Evolutionary conservation across 2,329 filamentous ascomycete species (phyloP).

Genomic region (Diplodia seriata): DNA sequence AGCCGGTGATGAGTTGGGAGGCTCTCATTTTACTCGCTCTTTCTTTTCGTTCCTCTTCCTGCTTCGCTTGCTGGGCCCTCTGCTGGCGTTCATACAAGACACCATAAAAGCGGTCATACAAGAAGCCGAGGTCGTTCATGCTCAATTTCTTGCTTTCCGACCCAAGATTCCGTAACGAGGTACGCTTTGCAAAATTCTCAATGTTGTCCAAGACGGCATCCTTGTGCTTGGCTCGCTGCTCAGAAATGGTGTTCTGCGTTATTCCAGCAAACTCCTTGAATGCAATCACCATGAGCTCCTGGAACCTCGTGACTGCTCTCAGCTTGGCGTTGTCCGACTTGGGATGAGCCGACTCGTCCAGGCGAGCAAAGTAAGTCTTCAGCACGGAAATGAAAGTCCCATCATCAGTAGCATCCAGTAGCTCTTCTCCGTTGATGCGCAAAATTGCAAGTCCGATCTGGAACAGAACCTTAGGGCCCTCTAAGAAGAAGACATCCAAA

Average conservation of each 20-base stretch:
- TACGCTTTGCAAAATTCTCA: constrained; percentile 95
- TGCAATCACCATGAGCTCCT: constrained; percentile 98
- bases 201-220: constrained; percentile 93
- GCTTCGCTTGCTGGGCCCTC: constrained; percentile 73
- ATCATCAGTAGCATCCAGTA: constrained; percentile 91
- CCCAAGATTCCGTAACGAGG: constrained; percentile 92
- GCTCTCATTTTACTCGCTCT: constrained; percentile 66
- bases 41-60: constrained; percentile 70
- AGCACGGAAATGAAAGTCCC: constrained; percentile 96
- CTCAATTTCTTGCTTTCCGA: constrained; percentile 93
- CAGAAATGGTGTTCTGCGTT: constrained; percentile 89
- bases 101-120: constrained; percentile 94
- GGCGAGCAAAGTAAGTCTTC: constrained; percentile 89
- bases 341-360: constrained; percentile 95
- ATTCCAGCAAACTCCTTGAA: constrained; percentile 98
- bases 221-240: constrained; percentile 90
- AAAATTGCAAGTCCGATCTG: constrained; percentile 97
- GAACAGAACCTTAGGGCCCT: constrained; percentile 96
- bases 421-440: constrained; percentile 93
- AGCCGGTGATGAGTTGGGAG: constrained; percentile 57
- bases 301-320: constrained; percentile 91
- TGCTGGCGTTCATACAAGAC: constrained; percentile 92
- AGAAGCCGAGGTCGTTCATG: constrained; percentile 81
- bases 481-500: constrained; percentile 96
- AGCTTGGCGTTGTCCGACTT: constrained; percentile 95